Base-by-base conservation (phyloP, 352 stramenopile genomes). In the Phytophthora rubi region DNA sequence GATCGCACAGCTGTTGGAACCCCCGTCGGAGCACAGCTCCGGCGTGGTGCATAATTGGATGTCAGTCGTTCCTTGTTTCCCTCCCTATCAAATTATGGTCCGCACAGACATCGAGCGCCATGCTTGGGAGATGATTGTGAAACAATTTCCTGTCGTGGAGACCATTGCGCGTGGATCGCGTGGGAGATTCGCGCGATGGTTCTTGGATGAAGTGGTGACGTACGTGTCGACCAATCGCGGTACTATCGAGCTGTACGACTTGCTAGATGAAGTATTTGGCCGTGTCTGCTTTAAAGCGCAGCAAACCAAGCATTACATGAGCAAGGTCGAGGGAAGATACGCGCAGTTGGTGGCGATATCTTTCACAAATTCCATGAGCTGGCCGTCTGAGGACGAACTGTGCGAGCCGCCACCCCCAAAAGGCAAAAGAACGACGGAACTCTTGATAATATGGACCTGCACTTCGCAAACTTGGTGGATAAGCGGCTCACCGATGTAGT, bases 401-500 rank as follows among this genome's bases (percentile, higher is more conserved):
- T 47, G 15, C 39, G 13, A 12, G 16, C 16, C 28, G 9, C 23
- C 26, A 6, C 26, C 49, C 26, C 0, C 26, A 67, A 67, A 54
- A 60, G 5, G 6, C 9, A 60, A 56, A 59, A 7, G 15, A 61
- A 33, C 3, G 32, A 28, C 7, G 49, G 37, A 6, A 33, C 49
- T 8, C 5, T 56, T 2, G 4, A 30, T 30, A 21, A 28, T 45
- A 70, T 70, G 45, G 15, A 59, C 52, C 4, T 70, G 9, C 62
- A 70, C 28, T 70, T 63, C 15, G 54, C 47, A n/a, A 70, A 70
- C 13, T 48, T 70, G 47, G 35, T 49, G 23, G 62, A 70, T 44
- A 37, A 39, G 3, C 21, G n/a, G 2, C 0, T 55, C 18, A 63
- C 49, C 13, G 55, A 71, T 16, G 35, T 70, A 2, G 2, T 23